Percentiles rank a stretch among this genome's conserved stretches.
Evolutionary conservation across 2,329 filamentous ascomycete species (phyloP).

Genomic region (Cordyceps militaris): DNA sequence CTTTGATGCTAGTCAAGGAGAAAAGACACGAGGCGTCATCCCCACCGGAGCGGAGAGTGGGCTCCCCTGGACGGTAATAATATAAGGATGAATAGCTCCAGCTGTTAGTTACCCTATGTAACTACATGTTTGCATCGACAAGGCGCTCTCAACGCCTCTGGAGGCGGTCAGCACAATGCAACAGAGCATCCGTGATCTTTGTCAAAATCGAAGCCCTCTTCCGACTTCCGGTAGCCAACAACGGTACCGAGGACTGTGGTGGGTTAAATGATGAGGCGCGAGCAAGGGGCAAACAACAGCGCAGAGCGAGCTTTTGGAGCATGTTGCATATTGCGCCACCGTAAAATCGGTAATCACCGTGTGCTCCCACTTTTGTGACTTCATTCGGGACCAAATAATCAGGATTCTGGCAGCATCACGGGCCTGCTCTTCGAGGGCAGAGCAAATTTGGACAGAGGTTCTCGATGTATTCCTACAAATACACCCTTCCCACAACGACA

Average conservation of each 20-base stretch:
- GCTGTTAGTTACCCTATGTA: neutral
- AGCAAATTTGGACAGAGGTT: neutral
- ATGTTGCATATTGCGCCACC: neutral
- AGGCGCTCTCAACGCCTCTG: neutral
- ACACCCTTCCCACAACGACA: neutral
- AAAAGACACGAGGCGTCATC: slow-evolving; percentile 2
- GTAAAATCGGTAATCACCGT: slow-evolving; percentile 5
- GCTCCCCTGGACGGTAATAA: slow-evolving; percentile 11
- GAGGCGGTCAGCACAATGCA: slow-evolving; percentile 1
- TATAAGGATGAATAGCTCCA: neutral
- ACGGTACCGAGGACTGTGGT: neutral
- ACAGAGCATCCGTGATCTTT: neutral
- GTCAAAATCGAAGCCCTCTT: neutral
- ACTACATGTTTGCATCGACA: neutral
- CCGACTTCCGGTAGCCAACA: neutral
- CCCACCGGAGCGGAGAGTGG: neutral
- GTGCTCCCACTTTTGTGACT: neutral
- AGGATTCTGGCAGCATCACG: neutral
- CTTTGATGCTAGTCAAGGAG: neutral
- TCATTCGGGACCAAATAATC: neutral
- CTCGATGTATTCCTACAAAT: neutral
- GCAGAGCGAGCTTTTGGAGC: neutral
- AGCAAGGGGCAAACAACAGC: neutral
- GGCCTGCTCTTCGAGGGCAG: neutral
- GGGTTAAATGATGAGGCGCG: slow-evolving; percentile 1